A percentile compares a stretch with the other conserved stretches of the same genome.
Conservation (phyloP, 2,329 filamentous ascomycete species). For the Fusarium sacchari region DNA sequence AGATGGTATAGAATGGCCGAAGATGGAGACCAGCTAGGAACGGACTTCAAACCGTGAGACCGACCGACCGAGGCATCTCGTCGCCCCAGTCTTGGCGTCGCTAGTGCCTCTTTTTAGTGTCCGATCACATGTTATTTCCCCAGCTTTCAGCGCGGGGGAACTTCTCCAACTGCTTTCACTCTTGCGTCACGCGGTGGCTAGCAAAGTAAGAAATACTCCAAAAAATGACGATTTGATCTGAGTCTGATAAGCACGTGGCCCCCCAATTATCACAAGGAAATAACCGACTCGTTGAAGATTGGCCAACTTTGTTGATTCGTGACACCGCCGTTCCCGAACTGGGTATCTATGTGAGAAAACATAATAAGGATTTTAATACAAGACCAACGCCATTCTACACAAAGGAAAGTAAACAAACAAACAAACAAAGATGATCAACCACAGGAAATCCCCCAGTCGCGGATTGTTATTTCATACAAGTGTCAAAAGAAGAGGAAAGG, state of each 20-base stretch:
- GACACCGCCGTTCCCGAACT: not conserved
- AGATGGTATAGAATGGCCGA: slow-evolving; percentile 14
- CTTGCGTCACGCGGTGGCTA: slow-evolving; percentile 37
- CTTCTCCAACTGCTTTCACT: slow-evolving; percentile 8
- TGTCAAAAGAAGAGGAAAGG: slow-evolving; percentile 17
- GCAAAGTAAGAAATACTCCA: slow-evolving; percentile 12
- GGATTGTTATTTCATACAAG: slow-evolving; percentile 17
- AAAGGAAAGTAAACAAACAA: not conserved
- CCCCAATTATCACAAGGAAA: slow-evolving; percentile 32
- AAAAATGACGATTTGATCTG: slow-evolving; percentile 16
- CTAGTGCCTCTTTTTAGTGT: slow-evolving; percentile 37
- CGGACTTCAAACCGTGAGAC: slow-evolving; percentile 41
- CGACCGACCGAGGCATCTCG: slow-evolving; percentile 47
- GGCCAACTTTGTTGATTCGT: slow-evolving; percentile 15
- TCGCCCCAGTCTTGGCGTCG: slow-evolving; percentile 37
- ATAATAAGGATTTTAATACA: not conserved
- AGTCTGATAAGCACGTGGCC: slow-evolving; percentile 23
- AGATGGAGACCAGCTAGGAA: not conserved
- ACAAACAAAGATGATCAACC: not conserved
- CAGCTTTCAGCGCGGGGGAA: slow-evolving; percentile 40
- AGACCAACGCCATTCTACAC: not conserved
- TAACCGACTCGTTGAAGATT: not conserved
- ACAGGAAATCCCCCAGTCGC: not conserved
- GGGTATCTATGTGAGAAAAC: slow-evolving; percentile 5
- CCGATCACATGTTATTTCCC: slow-evolving; percentile 47